phyloP scores from a whole-genome alignment of 2,329 filamentous ascomycete genomes.

The Hypoxylon sp. region DNA sequence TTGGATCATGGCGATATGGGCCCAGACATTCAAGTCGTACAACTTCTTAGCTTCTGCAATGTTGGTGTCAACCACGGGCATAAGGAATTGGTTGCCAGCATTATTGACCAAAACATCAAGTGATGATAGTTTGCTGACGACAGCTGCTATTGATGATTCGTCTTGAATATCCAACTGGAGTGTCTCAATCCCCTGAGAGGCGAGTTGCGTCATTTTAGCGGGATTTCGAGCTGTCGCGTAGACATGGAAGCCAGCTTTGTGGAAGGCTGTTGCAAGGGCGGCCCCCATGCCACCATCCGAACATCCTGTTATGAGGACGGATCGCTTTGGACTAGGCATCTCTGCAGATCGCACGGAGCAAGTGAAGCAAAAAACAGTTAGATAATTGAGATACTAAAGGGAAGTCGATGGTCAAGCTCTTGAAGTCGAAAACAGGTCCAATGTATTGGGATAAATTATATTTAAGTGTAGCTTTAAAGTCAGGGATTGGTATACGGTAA shows the following conservation, averaged over 20 bases:
- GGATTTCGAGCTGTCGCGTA: conserved; percentile 60
- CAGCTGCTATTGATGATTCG: conserved; percentile 51
- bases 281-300: conserved; percentile 59
- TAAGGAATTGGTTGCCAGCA: conserved; percentile 41
- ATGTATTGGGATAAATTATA: conserved; percentile 5
- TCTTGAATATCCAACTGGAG: conserved; percentile 54
- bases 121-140: conserved; percentile 35
- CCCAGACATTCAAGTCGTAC: conserved; percentile 57
- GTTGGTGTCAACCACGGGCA: conserved; percentile 53
- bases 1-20: conserved; percentile 54
- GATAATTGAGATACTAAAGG: neutral
- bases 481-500: neutral
- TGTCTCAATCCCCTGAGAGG: conserved; percentile 48
- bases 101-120: conserved; percentile 46
- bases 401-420: neutral
- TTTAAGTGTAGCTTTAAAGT: conserved; percentile 13
- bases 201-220: conserved; percentile 52
- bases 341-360: neutral
- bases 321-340: conserved; percentile 20
- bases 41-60: conserved; percentile 53
- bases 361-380: neutral
- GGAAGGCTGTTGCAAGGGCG: conserved; percentile 58
- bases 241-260: conserved; percentile 57
- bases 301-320: conserved; percentile 50
- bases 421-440: neutral